Percentiles rank a stretch among this genome's conserved stretches.
These are phyloP conservation scores for Alternaria incomplexa DNA, from an alignment of 2,329 filamentous ascomycete species.

Conservation along the genomic window DNA sequence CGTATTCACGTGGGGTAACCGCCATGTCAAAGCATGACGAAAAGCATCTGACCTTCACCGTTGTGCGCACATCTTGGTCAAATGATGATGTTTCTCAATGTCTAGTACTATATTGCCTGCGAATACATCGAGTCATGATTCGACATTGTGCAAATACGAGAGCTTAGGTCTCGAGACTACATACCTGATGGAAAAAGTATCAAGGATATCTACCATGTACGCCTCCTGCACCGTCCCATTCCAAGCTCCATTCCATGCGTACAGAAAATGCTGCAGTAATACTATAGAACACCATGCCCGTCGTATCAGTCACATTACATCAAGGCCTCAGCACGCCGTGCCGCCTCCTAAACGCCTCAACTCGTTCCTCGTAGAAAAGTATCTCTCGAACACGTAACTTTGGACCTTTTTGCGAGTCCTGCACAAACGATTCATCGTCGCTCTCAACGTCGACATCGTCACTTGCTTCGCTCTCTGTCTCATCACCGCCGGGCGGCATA, in stretches of 20 bases:
- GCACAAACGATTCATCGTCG: conserved; percentile 59
- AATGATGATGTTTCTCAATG: neutral
- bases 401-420: conserved; percentile 55
- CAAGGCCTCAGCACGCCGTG: conserved; percentile 53
- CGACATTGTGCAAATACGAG: neutral
- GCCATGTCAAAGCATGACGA: neutral
- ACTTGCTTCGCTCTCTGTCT: conserved; percentile 39
- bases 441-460: conserved; percentile 53
- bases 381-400: conserved; percentile 76
- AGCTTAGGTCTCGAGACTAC: neutral
- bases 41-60: neutral
- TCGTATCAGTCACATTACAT: conserved; percentile 1
- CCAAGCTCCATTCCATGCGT: conserved; percentile 6
- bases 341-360: conserved; percentile 76
- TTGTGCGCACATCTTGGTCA: neutral
- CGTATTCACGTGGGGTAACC: conserved; percentile 23
- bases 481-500: conserved; percentile 56
- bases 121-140: conserved; percentile 1
- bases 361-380: conserved; percentile 81
- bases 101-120: conserved; percentile 11
- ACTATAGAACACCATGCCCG: conserved; percentile 4
- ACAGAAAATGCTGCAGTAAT: conserved; percentile 7
- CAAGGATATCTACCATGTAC: conserved; percentile 23
- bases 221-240: conserved; percentile 14
- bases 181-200: conserved; percentile 10